phyloP scores from a whole-genome alignment of 352 stramenopile genomes.

The Globisporangium orthogonon region DNA sequence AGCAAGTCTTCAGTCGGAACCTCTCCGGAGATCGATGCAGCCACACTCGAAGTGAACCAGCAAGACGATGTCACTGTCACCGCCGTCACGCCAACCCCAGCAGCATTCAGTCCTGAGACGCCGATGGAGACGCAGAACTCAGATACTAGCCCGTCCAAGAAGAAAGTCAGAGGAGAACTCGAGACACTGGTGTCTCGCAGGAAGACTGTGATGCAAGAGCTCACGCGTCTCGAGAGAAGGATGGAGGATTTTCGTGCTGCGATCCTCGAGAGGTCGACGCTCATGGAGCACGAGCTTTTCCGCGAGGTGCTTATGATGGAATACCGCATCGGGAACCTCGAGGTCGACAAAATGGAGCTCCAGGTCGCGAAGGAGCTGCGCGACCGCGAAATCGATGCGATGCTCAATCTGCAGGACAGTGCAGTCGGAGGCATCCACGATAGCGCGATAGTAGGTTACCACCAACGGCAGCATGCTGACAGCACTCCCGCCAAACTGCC shows the following conservation, averaged over 20 bases:
- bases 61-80: neutral
- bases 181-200: neutral
- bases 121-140: neutral
- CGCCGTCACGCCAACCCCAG: neutral
- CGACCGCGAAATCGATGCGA: constrained; percentile 13
- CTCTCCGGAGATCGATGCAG: constrained; percentile 4
- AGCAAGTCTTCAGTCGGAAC: neutral
- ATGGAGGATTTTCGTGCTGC: constrained; percentile 56
- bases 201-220: neutral
- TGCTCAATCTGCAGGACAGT: neutral
- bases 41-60: constrained; percentile 5
- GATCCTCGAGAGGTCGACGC: constrained; percentile 37
- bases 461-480: neutral
- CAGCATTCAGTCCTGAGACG: neutral
- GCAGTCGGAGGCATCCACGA: neutral
- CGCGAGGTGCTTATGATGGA: constrained; percentile 71
- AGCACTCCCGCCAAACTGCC: neutral
- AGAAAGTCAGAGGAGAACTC: neutral
- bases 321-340: constrained; percentile 85
- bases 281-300: constrained; percentile 40
- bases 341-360: constrained; percentile 90
- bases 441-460: neutral
- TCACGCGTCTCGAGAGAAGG: constrained; percentile 13
- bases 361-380: constrained; percentile 29
- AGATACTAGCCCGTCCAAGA: neutral